These are phyloP conservation scores for Neurospora sp. DNA, from an alignment of 495 filamentous ascomycete genomes.

Conservation along the genomic window DNA sequence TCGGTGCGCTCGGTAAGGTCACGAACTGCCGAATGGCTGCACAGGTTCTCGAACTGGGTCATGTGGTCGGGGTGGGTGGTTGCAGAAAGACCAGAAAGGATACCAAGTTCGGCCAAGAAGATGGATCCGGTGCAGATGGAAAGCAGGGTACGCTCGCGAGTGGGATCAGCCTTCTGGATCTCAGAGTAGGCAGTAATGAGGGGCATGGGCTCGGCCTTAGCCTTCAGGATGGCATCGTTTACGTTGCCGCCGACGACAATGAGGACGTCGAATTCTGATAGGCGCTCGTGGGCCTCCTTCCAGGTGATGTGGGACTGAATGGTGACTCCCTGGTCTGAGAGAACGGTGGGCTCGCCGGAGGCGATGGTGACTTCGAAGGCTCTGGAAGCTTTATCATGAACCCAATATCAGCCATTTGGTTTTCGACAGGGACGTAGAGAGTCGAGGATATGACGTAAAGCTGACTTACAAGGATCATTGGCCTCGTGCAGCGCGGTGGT, in stretches of 20 bases:
- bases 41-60: slow-evolving; percentile 56
- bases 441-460: not conserved
- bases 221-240: slow-evolving; percentile 41
- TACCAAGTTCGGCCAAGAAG: slow-evolving; percentile 59
- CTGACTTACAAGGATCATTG: slow-evolving; percentile 47
- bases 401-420: not conserved
- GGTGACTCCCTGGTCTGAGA: slow-evolving; percentile 64
- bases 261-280: slow-evolving; percentile 62
- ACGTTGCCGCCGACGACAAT: slow-evolving; percentile 53
- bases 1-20: slow-evolving; percentile 53
- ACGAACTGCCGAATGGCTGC: slow-evolving; percentile 50
- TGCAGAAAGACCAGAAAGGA: slow-evolving; percentile 61
- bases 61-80: slow-evolving; percentile 57
- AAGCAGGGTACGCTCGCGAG: slow-evolving; percentile 60
- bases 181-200: slow-evolving; percentile 58
- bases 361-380: slow-evolving; percentile 63
- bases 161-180: slow-evolving; percentile 55
- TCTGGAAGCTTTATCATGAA: slow-evolving; percentile 31
- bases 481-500: slow-evolving; percentile 47
- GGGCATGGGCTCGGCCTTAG: slow-evolving; percentile 48
- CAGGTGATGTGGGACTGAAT: slow-evolving; percentile 60
- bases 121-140: slow-evolving; percentile 69
- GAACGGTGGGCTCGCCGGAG: slow-evolving; percentile 41
- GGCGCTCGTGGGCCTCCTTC: slow-evolving; percentile 52
- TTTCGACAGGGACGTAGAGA: not conserved